Base-by-base conservation (phyloP, 106 monocot species). In the Dendrobium nobile region DNA sequence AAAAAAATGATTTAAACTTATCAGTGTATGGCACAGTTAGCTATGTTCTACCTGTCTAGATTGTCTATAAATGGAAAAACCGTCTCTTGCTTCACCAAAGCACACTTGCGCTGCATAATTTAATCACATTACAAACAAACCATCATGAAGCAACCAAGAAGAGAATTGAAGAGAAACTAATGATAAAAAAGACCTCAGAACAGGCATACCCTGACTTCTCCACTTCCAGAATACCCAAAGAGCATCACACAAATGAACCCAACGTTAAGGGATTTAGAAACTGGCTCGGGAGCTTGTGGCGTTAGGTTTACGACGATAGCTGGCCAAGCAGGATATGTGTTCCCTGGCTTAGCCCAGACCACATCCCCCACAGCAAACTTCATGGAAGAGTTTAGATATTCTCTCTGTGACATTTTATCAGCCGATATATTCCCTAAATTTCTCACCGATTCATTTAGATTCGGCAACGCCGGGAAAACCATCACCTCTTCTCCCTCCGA, bases 321-420 rank as follows among this genome's bases (percentile, higher is more conserved):
- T 4, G 97, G 97, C 97, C 97, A 98, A 33, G 85, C 84, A 1
- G 95, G 90, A 75, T 88, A 88, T 73, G 68, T 84, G 79, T 87
- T 90, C 67, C 92, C 91, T n/a, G 82, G 58, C 82, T 88, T 92
- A 41, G 88, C 97, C 97, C 97, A 98, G n/a, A 98, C 89, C 31
- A 98, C 76, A 67, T 94, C 94, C 0, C 97, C 97, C 47, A 74
- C 80, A 4, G n/a, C 78, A 56, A 98, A 91, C 2, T 88, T 85
- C 24, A 85, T 79, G 16, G 51, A 51, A 13, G 59, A 19, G 45
- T 72, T 77, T 54, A 41, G 72, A 77, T 68, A 68, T 37, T 64
- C 83, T 67, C 67, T 78, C 81, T 81, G 67, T 48, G 77, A 72
- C 2, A 27, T 40, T 15, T 33, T 59, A 5, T 74, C 78, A 40